Percentiles rank a stretch among this genome's conserved stretches.
Conservation (phyloP, 73 alveolate species). For the Paramecium pentaurelia region DNA sequence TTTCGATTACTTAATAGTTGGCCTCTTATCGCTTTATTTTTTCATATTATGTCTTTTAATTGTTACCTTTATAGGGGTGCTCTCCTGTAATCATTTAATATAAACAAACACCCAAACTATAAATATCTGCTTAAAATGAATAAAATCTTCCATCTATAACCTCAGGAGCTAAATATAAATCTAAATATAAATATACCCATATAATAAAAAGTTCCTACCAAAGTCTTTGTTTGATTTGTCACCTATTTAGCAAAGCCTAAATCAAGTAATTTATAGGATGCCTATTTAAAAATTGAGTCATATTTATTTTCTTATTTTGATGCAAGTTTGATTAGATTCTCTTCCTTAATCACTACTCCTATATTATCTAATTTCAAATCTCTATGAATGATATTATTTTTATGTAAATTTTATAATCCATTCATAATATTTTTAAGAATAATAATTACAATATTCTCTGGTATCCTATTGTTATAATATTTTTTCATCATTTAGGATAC, state of each 20-base stretch:
- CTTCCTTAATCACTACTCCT: neutral
- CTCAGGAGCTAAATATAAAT: neutral
- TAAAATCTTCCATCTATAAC: neutral
- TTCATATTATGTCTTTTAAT: neutral
- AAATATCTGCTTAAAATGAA: neutral
- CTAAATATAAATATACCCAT: neutral
- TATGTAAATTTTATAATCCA: neutral
- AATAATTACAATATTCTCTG: neutral
- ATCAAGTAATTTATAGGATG: neutral
- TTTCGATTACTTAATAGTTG: neutral
- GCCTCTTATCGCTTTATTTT: neutral
- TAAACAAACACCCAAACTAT: conserved; percentile 16
- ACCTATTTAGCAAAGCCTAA: neutral
- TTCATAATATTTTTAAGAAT: neutral
- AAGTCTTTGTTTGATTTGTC: neutral
- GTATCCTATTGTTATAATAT: neutral
- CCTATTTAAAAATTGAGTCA: neutral
- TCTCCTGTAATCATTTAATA: neutral
- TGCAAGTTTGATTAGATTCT: neutral
- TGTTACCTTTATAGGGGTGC: neutral
- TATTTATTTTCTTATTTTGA: neutral
- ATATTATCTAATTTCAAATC: neutral
- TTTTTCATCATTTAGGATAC: neutral
- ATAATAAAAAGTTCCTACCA: neutral
- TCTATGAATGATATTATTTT: neutral